Percentiles rank a stretch among this genome's conserved stretches.
These are phyloP conservation scores for Platismatia glauca DNA, from an alignment of 495 filamentous ascomycete species.

Conservation along the genomic window DNA sequence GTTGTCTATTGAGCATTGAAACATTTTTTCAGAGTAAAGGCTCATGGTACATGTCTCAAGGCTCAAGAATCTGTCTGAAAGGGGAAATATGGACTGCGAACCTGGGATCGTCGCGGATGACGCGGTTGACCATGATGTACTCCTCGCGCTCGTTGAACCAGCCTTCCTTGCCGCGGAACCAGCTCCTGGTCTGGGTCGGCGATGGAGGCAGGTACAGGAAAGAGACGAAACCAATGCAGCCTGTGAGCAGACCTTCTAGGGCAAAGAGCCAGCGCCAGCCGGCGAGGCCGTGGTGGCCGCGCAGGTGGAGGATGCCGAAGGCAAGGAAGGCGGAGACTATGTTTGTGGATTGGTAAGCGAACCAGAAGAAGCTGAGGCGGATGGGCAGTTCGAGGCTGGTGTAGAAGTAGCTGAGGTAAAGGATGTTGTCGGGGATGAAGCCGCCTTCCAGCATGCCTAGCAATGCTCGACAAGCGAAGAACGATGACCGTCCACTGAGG, in stretches of 20 bases:
- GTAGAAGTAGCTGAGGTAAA: slow-evolving; percentile 74
- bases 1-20: too few relatives aligned
- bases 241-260: slow-evolving; percentile 46
- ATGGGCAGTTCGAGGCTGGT: slow-evolving; percentile 59
- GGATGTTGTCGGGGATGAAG: slow-evolving; percentile 39
- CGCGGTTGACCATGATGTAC: slow-evolving; percentile 60
- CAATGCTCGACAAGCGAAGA: slow-evolving; percentile 54
- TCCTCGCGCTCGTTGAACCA: slow-evolving; percentile 64
- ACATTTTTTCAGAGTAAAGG: too few relatives aligned
- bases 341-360: slow-evolving; percentile 53
- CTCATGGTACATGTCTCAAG: too few relatives aligned
- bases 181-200: slow-evolving; percentile 59
- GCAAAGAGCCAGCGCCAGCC: slow-evolving; percentile 71
- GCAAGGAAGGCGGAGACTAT: slow-evolving; percentile 64
- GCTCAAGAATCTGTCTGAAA: too few relatives aligned
- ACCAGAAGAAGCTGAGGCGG: slow-evolving; percentile 63
- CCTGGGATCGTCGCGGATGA: slow-evolving; percentile 63
- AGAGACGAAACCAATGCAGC: slow-evolving; percentile 54
- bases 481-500: slow-evolving; percentile 50
- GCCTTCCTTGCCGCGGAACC: slow-evolving; percentile 60
- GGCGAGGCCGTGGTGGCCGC: slow-evolving; percentile 45
- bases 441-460: slow-evolving; percentile 65
- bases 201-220: slow-evolving; percentile 63
- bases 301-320: slow-evolving; percentile 61
- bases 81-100: too few relatives aligned